Evolutionary conservation across 306 rosid species (phyloP), one percentile per base, ranked within the genome.

Genomic region (Prunus mume): DNA sequence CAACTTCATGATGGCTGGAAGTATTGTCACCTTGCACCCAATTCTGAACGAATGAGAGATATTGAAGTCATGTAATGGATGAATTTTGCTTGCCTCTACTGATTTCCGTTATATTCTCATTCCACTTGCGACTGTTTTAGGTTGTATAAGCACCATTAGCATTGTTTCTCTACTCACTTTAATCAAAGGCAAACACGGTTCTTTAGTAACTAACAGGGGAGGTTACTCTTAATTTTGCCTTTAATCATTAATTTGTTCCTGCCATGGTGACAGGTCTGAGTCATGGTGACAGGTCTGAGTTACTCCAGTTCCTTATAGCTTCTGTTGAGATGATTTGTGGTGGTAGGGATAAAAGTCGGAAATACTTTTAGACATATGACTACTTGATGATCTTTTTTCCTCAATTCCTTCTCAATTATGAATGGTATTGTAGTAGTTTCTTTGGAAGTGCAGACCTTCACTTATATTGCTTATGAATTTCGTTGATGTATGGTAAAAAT

Each of bases 61-160:
- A 60, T 75, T 52, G 56, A 41, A 58, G 60, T 34, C 72, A 38
- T 41, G 65, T 78, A 65, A 56, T 71, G 74, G 25, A 52, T 22
- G 78, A 74, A 73, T 79, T 76, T 83, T 32, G 72, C 71, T 77
- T 73, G 68, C 65, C 73, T n/a, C 27, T 69, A 22, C 24, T 67
- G 9, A 19, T 75, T 63, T 32, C 3, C 3, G 1, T 15, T 28
- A 10, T 77, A 22, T 58, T 73, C 14, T 70, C 41, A 20, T 71
- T 64, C 20, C 41, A 49, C n/a, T 28, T 71, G 73, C 12, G 65
- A 63, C 84, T 80, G 68, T 69, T 67, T 46, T 61, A 75, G 45
- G 73, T 72, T 75, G 76, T 76, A 55, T 47, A 69, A 56, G 68
- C 32, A 12, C 63, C 50, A 65, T 13, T 49, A 54, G 3, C 75